A percentile compares a stretch with the other conserved stretches of the same genome.
Evolutionary conservation across 371 early-diverging fungal genomes (phyloP).

Genomic region (Mucor lusitanicus): DNA sequence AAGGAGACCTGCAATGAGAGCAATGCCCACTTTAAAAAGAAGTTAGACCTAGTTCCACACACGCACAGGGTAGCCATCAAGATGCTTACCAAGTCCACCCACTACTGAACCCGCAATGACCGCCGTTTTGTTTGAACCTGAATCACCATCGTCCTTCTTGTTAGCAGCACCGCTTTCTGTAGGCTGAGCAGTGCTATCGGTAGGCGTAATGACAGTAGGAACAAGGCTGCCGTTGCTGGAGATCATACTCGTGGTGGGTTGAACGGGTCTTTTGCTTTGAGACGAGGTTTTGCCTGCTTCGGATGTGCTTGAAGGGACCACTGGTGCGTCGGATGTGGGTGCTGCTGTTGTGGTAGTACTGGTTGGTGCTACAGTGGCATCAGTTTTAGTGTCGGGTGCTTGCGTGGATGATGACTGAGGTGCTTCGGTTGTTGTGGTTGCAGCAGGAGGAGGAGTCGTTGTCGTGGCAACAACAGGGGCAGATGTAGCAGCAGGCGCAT

Average conservation of each 20-base stretch:
- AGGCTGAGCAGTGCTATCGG: not conserved
- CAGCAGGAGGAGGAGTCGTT: not conserved
- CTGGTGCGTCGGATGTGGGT: not conserved
- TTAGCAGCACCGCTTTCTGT: not conserved
- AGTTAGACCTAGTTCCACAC: too few species aligned
- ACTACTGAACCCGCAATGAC: constrained; percentile 29
- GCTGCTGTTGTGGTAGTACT: constrained; percentile 3
- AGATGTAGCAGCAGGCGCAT: constrained; percentile 1
- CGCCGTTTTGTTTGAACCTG: constrained; percentile 9
- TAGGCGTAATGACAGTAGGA: not conserved
- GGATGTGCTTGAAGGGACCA: not conserved
- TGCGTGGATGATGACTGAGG: not conserved
- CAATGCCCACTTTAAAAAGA: constrained; percentile 21
- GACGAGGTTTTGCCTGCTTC: not conserved
- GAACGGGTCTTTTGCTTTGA: not conserved
- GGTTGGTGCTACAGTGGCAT: not conserved
- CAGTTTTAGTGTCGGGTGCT: not conserved
- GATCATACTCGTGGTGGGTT: not conserved
- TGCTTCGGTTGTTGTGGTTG: not conserved
- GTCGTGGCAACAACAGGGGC: not conserved
- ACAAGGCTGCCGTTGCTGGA: not conserved
- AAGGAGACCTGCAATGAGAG: constrained; percentile 21
- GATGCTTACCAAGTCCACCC: constrained; percentile 23
- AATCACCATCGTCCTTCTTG: not conserved
- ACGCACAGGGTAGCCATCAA: too few species aligned